Base-by-base conservation (phyloP, 768 basidiomycete species). In the Serendipita sp. region DNA sequence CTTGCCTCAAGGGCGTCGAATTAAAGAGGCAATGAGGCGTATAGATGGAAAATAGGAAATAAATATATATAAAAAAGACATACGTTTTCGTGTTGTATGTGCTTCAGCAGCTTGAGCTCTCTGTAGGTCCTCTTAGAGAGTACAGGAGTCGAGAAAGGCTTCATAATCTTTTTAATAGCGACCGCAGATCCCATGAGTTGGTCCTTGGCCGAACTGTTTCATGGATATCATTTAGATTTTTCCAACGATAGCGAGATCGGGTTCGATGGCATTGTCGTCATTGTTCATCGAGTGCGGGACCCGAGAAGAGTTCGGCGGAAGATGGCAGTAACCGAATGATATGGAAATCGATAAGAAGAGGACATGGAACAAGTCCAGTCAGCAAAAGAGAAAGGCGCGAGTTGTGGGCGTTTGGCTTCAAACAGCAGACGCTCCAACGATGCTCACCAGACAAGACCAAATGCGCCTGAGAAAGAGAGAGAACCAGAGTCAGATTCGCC, bases 91-190 rank as follows among this genome's bases (percentile, higher is more conserved):
- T 97, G 95, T 72, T 95, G 89, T 70, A 99, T 90, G 75, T 99
- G 95, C 77, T 98, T 98, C 72, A 99, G 81, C 46, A 99, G 81
- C 76, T 99, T 99, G 71, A 99, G 82, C 77, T 99, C 96, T 67
- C 96, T 83, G 75, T 98, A 98, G 1, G 96, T 99, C 68, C 96
- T 81, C 77, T 98, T 98, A 75, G 86, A 88, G 70, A 99, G 80
- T n/a, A 99, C 96, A 18, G 96, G 94, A 3, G 96, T 97, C 73
- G 88, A 90, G 78, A 99, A 99, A 4, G 96, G 96, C 75, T 99
- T 99, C 95, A 98, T 98, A 79, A 98, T 99, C 85, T 98, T 98
- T 84, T 99, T 99, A 79, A 99, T 94, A 71, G 96, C 96, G 65
- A 95, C 94, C 16, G 91, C 89, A 52, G 91, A 83, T 46, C 85